Conservation (phyloP, 1,284 basidiomycete genomes). For the Papiliotrema fonsecae region DNA sequence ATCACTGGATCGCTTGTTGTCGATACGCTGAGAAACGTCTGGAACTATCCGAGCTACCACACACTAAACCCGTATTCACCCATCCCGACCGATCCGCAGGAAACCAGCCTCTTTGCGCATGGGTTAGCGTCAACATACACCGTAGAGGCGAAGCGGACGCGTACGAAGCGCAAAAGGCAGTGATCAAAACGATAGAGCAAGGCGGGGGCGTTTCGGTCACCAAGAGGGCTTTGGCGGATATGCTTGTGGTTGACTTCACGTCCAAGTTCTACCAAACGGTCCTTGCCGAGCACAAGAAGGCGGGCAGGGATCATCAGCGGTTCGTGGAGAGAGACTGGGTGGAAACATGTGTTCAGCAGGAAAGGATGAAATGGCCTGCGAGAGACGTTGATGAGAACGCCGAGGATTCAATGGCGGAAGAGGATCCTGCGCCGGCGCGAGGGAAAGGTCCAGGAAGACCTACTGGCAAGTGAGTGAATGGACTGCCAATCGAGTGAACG, state of each 20-base stretch:
- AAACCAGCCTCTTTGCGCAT: conserved; percentile 24
- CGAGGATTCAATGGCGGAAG: conserved; percentile 17
- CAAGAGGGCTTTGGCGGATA: conserved; percentile 29
- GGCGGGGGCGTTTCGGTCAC: conserved; percentile 28
- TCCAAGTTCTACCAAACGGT: conserved; percentile 25
- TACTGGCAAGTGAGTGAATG: conserved; percentile 30
- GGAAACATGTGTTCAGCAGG: conserved; percentile 17
- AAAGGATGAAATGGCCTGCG: conserved; percentile 15
- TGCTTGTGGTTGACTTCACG: conserved; percentile 32
- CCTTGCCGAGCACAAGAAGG: conserved; percentile 20
- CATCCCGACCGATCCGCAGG: conserved; percentile 10
- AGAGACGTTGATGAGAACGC: conserved; percentile 4
- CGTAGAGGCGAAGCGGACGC: conserved; percentile 8
- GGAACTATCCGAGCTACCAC: conserved; percentile 10
- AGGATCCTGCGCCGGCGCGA: conserved; percentile 10
- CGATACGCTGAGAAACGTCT: conserved; percentile 4
- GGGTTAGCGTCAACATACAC: conserved; percentile 34
- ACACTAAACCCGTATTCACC: conserved; percentile 15
- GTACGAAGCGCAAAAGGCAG: conserved; percentile 14
- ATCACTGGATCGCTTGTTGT: conserved; percentile 36
- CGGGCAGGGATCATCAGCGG: conserved; percentile 26
- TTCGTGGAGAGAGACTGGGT: conserved; percentile 40
- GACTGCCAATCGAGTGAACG: no score
- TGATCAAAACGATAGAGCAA: conserved; percentile 9
- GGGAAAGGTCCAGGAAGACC: conserved; percentile 36